These are phyloP conservation scores for Fusarium nurragi DNA, from an alignment of 2,329 filamentous ascomycete genomes.

Conservation along the genomic window DNA sequence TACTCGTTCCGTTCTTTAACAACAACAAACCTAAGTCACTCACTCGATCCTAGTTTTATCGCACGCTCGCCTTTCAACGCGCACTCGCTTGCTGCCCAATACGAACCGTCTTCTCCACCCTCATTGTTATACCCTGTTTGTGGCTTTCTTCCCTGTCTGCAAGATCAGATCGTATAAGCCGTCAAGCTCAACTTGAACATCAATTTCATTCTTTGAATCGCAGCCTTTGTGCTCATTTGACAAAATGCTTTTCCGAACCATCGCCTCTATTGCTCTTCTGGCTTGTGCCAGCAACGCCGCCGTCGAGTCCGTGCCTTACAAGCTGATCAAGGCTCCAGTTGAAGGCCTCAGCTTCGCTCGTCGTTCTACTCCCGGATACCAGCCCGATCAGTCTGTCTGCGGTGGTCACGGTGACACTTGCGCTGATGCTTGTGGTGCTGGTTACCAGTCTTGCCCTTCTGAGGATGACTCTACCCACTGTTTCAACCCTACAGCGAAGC, in stretches of 20 bases:
- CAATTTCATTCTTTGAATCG: constrained; percentile 15
- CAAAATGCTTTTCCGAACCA: constrained; percentile 51
- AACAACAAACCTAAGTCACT: constrained; percentile 11
- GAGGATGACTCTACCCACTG: constrained; percentile 64
- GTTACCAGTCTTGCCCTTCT: constrained; percentile 60
- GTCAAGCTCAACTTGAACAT: constrained; percentile 12
- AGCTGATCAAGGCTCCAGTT: constrained; percentile 51
- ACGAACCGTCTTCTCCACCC: constrained; percentile 31
- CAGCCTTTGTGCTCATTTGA: constrained; percentile 1
- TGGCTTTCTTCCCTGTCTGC: constrained; percentile 37
- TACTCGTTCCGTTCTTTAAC: constrained; percentile 44
- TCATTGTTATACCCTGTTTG: constrained; percentile 33
- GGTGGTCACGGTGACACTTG: constrained; percentile 59
- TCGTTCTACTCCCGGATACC: constrained; percentile 59
- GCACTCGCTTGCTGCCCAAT: constrained; percentile 20
- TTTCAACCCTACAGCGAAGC: constrained; percentile 61
- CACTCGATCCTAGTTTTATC: constrained; percentile 27
- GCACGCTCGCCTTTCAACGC: constrained; percentile 7
- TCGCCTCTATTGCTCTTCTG: constrained; percentile 49
- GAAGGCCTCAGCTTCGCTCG: constrained; percentile 54
- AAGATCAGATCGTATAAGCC: constrained; percentile 28
- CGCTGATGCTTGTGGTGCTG: constrained; percentile 63
- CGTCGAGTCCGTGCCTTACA: constrained; percentile 49
- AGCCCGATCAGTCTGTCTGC: constrained; percentile 60
- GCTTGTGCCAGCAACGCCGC: constrained; percentile 48